A percentile compares a stretch with the other conserved stretches of the same genome.
Evolutionary conservation across 169 alveolate species (phyloP).

Genomic region (Cryptosporidium bovis): DNA sequence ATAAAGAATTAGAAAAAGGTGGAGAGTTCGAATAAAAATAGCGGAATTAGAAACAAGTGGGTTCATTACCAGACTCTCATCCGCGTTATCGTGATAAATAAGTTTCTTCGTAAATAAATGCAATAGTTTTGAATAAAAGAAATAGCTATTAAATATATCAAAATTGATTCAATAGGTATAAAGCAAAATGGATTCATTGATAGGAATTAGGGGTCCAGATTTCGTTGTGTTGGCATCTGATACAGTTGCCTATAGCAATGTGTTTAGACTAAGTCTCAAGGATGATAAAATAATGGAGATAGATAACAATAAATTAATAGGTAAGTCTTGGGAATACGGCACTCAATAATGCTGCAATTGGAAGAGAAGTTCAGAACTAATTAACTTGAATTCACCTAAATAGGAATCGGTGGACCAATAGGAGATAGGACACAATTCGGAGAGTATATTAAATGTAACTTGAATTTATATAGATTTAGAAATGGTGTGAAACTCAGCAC

Average conservation of each 20-base stretch:
- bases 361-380: neutral
- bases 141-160: too few relatives aligned
- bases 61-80: too few relatives aligned
- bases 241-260: slow-evolving; percentile 81
- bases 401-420: slow-evolving; percentile 85
- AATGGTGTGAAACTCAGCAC: slow-evolving; percentile 83
- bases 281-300: slow-evolving; percentile 82
- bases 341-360: neutral
- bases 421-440: slow-evolving; percentile 89
- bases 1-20: too few relatives aligned
- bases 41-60: too few relatives aligned
- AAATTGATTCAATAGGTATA: neutral
- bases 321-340: slow-evolving; percentile 11
- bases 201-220: slow-evolving; percentile 86
- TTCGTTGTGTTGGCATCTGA: slow-evolving; percentile 86
- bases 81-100: too few relatives aligned
- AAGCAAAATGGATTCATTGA: slow-evolving; percentile 84
- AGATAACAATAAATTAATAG: slow-evolving; percentile 82
- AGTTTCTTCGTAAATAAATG: neutral
- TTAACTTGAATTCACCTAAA: neutral
- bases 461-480: slow-evolving; percentile 84
- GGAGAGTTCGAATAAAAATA: too few relatives aligned
- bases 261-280: slow-evolving; percentile 79
- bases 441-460: slow-evolving; percentile 83
- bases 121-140: too few relatives aligned